These are phyloP conservation scores for Pyrenochaeta sp. DNA, from an alignment of 2,329 filamentous ascomycete species.

Conservation along the genomic window DNA sequence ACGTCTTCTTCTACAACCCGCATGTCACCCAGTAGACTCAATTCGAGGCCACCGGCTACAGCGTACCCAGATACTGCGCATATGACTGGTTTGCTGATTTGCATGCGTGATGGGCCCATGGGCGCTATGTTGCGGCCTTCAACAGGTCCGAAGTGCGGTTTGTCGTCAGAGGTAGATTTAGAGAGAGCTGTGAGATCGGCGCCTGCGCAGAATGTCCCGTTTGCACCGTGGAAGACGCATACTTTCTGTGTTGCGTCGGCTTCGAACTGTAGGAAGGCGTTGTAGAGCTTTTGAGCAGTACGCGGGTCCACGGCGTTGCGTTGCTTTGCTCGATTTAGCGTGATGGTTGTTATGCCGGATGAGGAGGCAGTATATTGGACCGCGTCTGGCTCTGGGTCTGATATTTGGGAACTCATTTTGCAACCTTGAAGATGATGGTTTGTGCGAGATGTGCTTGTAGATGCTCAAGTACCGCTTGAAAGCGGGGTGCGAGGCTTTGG, in stretches of 20 bases:
- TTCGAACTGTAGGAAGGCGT: constrained; percentile 61
- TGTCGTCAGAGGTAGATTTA: constrained; percentile 5
- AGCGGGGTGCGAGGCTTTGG: neutral
- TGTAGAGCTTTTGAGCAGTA: constrained; percentile 59
- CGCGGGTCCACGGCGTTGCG: constrained; percentile 62
- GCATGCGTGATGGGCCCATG: constrained; percentile 62
- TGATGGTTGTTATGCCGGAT: constrained; percentile 62
- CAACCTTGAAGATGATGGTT: neutral
- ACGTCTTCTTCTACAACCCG: constrained; percentile 63
- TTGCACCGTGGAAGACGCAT: constrained; percentile 59
- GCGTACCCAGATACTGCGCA: constrained; percentile 62
- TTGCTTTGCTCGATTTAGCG: constrained; percentile 60
- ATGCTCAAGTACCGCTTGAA: neutral
- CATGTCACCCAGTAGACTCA: constrained; percentile 63
- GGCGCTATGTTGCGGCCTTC: constrained; percentile 54
- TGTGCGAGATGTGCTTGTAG: neutral
- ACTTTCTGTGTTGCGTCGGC: constrained; percentile 61
- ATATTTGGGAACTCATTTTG: neutral
- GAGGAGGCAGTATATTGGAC: constrained; percentile 28
- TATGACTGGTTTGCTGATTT: constrained; percentile 62
- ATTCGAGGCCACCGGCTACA: constrained; percentile 63
- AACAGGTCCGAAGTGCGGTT: constrained; percentile 42
- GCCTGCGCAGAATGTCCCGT: constrained; percentile 62
- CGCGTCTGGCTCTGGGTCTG: constrained; percentile 15
- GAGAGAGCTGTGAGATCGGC: constrained; percentile 61